Percentiles rank a stretch among this genome's conserved stretches.
Evolutionary conservation across 129 eudicot genomes (phyloP).

Genomic region (Arctium minus): DNA sequence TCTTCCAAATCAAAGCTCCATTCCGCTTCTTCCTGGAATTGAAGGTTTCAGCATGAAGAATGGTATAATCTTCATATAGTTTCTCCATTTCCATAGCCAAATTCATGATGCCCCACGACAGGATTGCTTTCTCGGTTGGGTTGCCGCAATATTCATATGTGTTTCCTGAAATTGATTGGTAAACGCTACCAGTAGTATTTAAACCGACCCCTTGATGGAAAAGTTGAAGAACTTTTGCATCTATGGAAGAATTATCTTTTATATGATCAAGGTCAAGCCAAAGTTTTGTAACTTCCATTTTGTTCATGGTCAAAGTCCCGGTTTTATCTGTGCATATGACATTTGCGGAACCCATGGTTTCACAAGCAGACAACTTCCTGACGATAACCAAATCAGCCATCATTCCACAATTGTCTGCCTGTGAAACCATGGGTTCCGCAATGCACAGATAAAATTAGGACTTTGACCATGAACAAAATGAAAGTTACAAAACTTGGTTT

Average conservation of each 20-base stretch:
- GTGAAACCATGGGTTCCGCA: conserved; percentile 89
- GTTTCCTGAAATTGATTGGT: conserved; percentile 13
- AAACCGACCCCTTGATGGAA: conserved; percentile 67
- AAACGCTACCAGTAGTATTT: conserved; percentile 64
- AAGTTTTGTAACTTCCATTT: conserved; percentile 70
- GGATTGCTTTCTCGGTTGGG: no score
- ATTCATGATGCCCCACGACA: no score
- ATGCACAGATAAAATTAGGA: conserved; percentile 81
- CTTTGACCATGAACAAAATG: conserved; percentile 73
- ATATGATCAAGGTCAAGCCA: conserved; percentile 52
- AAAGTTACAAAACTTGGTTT: conserved; percentile 65
- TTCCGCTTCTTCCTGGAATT: no score
- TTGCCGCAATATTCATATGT: no score
- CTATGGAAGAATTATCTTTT: conserved; percentile 6
- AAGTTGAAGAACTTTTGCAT: conserved; percentile 21
- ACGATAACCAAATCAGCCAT: conserved; percentile 43
- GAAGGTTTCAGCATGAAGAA: no score
- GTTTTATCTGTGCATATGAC: conserved; percentile 77
- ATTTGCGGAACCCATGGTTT: conserved; percentile 87
- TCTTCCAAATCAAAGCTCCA: no score
- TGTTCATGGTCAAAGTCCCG: conserved; percentile 69
- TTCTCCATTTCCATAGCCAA: no score
- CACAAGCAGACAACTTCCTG: conserved; percentile 18
- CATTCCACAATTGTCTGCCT: conserved; percentile 73
- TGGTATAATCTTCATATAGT: no score